Conservation (phyloP, 768 basidiomycete species). For the Amanita muscaria region DNA sequence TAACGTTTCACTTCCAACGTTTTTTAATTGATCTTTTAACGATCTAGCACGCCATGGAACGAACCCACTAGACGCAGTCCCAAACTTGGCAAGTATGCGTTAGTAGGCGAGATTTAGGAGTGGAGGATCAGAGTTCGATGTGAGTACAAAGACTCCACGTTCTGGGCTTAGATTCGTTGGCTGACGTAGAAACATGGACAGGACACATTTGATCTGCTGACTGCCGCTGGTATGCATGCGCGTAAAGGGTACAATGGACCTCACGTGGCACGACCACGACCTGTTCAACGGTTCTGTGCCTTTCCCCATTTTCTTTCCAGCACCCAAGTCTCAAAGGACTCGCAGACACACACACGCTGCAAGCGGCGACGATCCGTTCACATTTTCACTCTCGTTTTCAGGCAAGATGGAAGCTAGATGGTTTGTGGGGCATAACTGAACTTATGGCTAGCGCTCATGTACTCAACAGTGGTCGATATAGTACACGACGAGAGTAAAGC, state of each 20-base stretch:
- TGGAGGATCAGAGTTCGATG: neutral
- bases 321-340: conserved; percentile 39
- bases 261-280: too few species aligned
- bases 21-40: neutral
- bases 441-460: too few species aligned
- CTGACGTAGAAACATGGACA: conserved; percentile 14
- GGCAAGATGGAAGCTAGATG: conserved; percentile 59
- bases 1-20: neutral
- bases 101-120: conserved; percentile 59
- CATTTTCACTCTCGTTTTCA: conserved; percentile 46
- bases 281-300: conserved; percentile 33
- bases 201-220: conserved; percentile 44
- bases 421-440: too few species aligned
- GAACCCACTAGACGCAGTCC: conserved; percentile 73
- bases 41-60: conserved; percentile 96
- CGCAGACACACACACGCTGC: conserved; percentile 52
- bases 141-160: neutral
- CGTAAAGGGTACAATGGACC: neutral
- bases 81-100: conserved; percentile 71
- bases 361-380: conserved; percentile 41
- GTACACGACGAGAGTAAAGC: too few species aligned
- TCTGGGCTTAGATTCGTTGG: too few species aligned
- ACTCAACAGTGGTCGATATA: too few species aligned
- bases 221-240: conserved; percentile 15
- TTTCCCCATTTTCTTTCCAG: conserved; percentile 2